Base-by-base conservation (phyloP, 371 early-diverging fungal genomes). In the Mucor mucedo region DNA sequence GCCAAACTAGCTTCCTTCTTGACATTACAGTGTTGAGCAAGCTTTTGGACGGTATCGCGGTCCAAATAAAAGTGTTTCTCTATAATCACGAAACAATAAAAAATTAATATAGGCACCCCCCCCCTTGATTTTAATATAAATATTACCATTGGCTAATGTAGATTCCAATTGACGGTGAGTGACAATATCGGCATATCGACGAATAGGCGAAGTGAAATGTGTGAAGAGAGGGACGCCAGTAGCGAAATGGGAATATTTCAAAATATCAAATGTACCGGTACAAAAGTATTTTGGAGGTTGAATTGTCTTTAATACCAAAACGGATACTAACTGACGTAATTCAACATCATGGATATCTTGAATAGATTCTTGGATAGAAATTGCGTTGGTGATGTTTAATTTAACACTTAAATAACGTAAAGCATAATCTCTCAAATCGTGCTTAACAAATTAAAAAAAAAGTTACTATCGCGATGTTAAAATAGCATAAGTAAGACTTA, bases 121-220 rank as follows among this genome's bases (percentile, higher is more conserved):
- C 8, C 35, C 35, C 5, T 57, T 13, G 11, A 45, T 42, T 41
- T 53, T 61, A n/a, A 29, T 21, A 28, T 32, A 42, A 14, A 8
- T 21, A 6, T 42, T 65, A 67, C 67, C 62, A 42, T 58, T 58
- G 11, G 62, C 27, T 35, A 75, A 63, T 33, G 75, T 71, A 38
- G 68, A 38, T 32, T 75, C 72, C 6, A 92, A 67, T 62, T 86
- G 83, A n/a, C 97, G 90, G 66, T 98, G 99, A 2, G 97, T 98
- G 68, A 99, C 75, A 32, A 99, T 79, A 78, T 99, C 99, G 55
- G 96, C 89, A 77, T 94, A 98, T 56, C 99, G 86, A 27, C 98
- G 87, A 53, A 95, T 94, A 0, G 99, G 99, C 5, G 95, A 93
- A 33, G 95, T 94, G 65, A 95, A 95, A 66, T 95, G 95, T 16